Base-by-base conservation (phyloP, 257 asterid species). In the Pogostemon cablin region DNA sequence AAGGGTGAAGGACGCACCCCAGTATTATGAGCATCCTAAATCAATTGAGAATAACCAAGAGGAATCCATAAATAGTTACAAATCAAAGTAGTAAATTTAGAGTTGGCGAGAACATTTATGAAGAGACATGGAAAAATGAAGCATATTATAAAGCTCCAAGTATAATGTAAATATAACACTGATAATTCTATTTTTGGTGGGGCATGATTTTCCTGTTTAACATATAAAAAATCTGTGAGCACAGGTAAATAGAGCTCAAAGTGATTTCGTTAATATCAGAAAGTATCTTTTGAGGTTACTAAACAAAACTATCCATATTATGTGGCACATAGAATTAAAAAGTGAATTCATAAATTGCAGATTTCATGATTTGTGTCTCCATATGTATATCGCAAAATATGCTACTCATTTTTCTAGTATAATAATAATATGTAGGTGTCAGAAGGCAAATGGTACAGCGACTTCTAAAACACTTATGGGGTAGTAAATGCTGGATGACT, bases 1-100 rank as follows among this genome's bases (percentile, higher is more conserved):
- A 64, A 69, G 65, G 85, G 76, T 73, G 82, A 73, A 60, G 83
- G 72, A 78, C 43, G 71, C 73, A 71, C 77, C 76, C 74, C 88
- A 61, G 74, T 71, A 49, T 73, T 77, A 74, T 79, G 85, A 72
- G 74, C 79, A 73, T 80, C 91, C 95, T 87, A 79, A 69, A 75
- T 77, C 75, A 54, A 75, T 11, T 39, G 50, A 34, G 62, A 32
- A 56, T 61, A 42, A 64, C n/a, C 12, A 5, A 43, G 50, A 50
- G 35, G 60, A 53, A 9, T 74, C 65, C 32, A 38, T 32, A 53
- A 65, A 53, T 9, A 11, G 17, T 48, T 25, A 25, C 32, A 25
- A 3, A 57, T 12, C 39, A 50, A 4, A 61, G 20, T 42, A 32
- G 15, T 5, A 71, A 15, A 59, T 48, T 56, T 61, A 34, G 40